Evolutionary conservation across 2,329 filamentous ascomycete genomes (phyloP).

Genomic region (Penicillium sp.): DNA sequence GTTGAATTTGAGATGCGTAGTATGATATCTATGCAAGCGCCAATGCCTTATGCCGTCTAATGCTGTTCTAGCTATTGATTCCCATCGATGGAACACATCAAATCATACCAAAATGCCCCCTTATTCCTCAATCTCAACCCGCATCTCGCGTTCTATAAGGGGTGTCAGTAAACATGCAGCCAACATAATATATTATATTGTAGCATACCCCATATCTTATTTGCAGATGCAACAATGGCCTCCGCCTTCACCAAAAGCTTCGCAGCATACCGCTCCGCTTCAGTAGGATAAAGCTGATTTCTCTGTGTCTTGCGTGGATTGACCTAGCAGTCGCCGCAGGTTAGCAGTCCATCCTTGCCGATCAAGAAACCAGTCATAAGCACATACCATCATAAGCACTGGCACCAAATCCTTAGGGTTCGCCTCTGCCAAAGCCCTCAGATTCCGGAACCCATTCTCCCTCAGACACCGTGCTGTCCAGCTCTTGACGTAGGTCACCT

Average conservation of each 20-base stretch:
- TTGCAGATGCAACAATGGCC: conserved; percentile 69
- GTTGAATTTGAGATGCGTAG: neutral
- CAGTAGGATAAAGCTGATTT: conserved; percentile 56
- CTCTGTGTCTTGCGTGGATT: conserved; percentile 63
- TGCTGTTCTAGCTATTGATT: neutral
- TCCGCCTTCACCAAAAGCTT: conserved; percentile 69
- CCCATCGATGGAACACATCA: neutral
- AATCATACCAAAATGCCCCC: neutral
- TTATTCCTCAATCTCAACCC: conserved; percentile 39
- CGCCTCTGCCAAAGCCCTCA: conserved; percentile 69
- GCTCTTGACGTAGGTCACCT: conserved; percentile 75
- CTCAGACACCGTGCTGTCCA: conserved; percentile 73
- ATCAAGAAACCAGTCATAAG: neutral
- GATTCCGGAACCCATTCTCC: conserved; percentile 72
- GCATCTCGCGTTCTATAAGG: conserved; percentile 39
- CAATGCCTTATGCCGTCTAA: conserved; percentile 4
- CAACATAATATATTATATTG: neutral
- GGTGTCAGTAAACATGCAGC: neutral
- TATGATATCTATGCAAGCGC: conserved; percentile 49
- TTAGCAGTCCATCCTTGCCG: neutral
- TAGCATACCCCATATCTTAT: conserved; percentile 62
- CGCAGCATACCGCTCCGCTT: conserved; percentile 62
- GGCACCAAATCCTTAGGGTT: conserved; percentile 68
- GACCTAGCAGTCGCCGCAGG: conserved; percentile 47
- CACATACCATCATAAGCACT: conserved; percentile 67